These are phyloP conservation scores for Balamuthia mandrillaris DNA, from an alignment of 208 protist genomes.

Conservation along the genomic window DNA sequence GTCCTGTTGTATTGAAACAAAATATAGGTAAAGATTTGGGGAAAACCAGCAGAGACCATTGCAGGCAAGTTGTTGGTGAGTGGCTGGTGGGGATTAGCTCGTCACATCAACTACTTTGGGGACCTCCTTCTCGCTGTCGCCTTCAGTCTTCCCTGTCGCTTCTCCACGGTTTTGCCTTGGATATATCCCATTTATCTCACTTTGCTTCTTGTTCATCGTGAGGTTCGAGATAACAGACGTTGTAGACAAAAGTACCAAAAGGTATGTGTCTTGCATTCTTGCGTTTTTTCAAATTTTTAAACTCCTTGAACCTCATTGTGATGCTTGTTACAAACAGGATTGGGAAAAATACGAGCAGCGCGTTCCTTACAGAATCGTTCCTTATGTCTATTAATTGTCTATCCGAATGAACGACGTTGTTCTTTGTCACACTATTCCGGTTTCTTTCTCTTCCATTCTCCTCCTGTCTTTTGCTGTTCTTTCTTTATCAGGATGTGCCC, in stretches of 20 bases:
- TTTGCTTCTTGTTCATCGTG: background rate
- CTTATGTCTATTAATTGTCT: background rate
- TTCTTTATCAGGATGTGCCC: too few species aligned
- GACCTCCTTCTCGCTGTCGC: background rate
- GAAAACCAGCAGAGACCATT: background rate
- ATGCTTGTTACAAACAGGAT: background rate
- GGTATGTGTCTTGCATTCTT: too few species aligned
- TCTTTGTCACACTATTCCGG: too few species aligned
- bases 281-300: too few species aligned
- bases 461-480: too few species aligned
- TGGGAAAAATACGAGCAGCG: background rate
- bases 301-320: too few species aligned
- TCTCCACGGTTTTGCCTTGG: background rate
- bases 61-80: background rate
- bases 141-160: background rate
- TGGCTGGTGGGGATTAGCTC: background rate
- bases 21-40: background rate
- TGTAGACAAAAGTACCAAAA: background rate
- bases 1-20: too few species aligned
- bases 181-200: background rate
- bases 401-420: too few species aligned
- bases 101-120: slow-evolving; percentile 26
- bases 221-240: background rate
- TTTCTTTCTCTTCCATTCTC: too few species aligned
- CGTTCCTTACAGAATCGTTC: background rate